Conservation (phyloP, 768 basidiomycete species). For the Tylopilus intermedius region DNA sequence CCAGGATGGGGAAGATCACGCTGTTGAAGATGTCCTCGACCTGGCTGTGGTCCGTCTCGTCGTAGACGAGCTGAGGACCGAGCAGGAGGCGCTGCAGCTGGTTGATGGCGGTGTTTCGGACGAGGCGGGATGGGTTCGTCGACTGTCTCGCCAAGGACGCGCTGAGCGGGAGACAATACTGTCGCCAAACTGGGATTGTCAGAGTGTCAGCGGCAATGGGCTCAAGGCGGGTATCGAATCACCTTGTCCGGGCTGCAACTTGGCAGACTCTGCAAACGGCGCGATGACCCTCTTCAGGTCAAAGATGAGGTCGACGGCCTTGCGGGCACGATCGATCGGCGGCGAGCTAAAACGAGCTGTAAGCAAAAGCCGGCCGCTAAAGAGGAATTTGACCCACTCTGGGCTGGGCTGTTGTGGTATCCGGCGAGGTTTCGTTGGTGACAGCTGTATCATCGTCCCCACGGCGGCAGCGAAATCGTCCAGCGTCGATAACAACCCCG, state of each 20-base stretch:
- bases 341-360: conserved; percentile 50
- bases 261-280: conserved; percentile 48
- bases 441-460: conserved; percentile 55
- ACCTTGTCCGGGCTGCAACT: conserved; percentile 34
- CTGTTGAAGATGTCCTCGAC: conserved; percentile 84
- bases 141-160: conserved; percentile 75
- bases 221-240: conserved; percentile 3
- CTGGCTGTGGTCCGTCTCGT: conserved; percentile 53
- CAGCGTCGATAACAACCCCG: conserved; percentile 71
- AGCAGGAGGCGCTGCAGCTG: conserved; percentile 83
- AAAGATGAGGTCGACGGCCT: conserved; percentile 76
- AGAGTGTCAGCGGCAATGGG: conserved; percentile 2
- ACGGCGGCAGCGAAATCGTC: conserved; percentile 84
- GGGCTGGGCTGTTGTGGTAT: conserved; percentile 45
- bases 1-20: conserved; percentile 86
- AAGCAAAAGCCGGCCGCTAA: neutral
- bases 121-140: conserved; percentile 74
- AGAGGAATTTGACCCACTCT: conserved; percentile 39
- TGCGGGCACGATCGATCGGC: conserved; percentile 72
- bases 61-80: conserved; percentile 63
- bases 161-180: conserved; percentile 70
- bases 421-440: conserved; percentile 50
- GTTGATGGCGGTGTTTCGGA: conserved; percentile 74
- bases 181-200: conserved; percentile 61
- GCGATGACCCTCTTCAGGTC: conserved; percentile 65